phyloP scores from a whole-genome alignment of 257 asterid species.

The Solanum bukasovii region DNA sequence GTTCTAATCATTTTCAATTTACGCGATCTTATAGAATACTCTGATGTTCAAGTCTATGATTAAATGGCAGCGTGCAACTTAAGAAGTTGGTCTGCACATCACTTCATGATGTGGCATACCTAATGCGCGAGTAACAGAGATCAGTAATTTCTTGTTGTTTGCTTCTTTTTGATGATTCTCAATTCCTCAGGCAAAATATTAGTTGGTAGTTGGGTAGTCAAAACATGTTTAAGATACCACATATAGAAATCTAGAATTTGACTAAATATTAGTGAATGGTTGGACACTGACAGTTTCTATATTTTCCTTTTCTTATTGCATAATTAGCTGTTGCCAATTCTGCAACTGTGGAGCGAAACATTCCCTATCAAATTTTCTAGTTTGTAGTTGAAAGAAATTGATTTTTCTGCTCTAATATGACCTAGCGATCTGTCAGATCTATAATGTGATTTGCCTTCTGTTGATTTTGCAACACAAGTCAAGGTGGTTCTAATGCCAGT shows the following conservation, averaged over 20 bases:
- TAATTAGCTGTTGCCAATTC: background rate
- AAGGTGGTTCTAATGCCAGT: background rate
- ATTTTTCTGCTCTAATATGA: background rate
- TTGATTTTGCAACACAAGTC: background rate
- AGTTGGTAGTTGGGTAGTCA: background rate
- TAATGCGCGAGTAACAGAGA: background rate
- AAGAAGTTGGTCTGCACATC: background rate
- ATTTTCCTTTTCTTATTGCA: background rate
- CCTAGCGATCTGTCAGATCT: background rate
- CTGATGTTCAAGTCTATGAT: background rate
- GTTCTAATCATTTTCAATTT: background rate
- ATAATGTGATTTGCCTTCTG: background rate
- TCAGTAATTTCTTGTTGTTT: background rate
- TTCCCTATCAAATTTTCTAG: background rate
- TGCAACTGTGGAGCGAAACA: background rate
- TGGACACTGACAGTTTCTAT: background rate
- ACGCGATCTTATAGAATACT: background rate
- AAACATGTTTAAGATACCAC: background rate
- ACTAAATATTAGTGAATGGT: background rate
- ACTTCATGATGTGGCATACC: background rate
- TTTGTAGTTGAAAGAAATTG: background rate
- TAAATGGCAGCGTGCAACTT: background rate
- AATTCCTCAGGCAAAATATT: background rate
- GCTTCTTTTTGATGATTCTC: background rate
- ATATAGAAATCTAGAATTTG: background rate